phyloP scores from a whole-genome alignment of 257 asterid species.

The Solanum peruvianum region DNA sequence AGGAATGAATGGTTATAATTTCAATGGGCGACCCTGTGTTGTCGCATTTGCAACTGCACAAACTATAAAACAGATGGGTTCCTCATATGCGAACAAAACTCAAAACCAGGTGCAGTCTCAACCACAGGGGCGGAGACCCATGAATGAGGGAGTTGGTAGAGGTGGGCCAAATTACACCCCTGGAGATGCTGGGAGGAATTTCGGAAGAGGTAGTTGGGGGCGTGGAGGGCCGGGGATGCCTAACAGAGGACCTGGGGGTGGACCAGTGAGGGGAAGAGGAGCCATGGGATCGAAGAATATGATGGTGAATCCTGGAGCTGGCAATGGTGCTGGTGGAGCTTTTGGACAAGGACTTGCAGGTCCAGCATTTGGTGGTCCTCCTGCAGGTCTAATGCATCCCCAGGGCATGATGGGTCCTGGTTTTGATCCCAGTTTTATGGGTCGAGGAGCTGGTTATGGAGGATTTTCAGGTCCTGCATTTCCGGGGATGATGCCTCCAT shows the following conservation, averaged over 20 bases:
- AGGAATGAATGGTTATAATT: constrained; percentile 34
- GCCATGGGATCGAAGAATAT: constrained; percentile 28
- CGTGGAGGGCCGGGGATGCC: constrained; percentile 54
- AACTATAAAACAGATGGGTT: constrained; percentile 37
- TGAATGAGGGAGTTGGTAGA: constrained; percentile 49
- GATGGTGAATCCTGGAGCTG: constrained; percentile 30
- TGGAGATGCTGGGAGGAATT: constrained; percentile 42
- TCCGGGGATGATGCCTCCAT: constrained; percentile 42
- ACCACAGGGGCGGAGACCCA: constrained; percentile 52
- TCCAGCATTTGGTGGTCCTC: constrained; percentile 39
- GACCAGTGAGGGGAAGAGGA: constrained; percentile 52
- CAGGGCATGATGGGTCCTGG: constrained; percentile 51
- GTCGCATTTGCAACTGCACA: constrained; percentile 42
- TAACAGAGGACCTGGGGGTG: constrained; percentile 60
- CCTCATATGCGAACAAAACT: constrained; percentile 27
- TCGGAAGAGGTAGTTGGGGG: constrained; percentile 41
- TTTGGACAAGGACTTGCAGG: constrained; percentile 24
- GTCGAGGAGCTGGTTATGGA: constrained; percentile 46
- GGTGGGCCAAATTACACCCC: constrained; percentile 49
- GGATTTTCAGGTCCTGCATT: constrained; percentile 43
- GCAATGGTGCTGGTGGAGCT: constrained; percentile 30
- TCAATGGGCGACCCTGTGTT: constrained; percentile 48
- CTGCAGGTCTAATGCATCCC: constrained; percentile 36
- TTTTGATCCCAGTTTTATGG: constrained; percentile 47
- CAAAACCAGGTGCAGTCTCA: constrained; percentile 33